Base-by-base conservation (phyloP, 2,329 filamentous ascomycete species). In the Colletotrichum tropicale region DNA sequence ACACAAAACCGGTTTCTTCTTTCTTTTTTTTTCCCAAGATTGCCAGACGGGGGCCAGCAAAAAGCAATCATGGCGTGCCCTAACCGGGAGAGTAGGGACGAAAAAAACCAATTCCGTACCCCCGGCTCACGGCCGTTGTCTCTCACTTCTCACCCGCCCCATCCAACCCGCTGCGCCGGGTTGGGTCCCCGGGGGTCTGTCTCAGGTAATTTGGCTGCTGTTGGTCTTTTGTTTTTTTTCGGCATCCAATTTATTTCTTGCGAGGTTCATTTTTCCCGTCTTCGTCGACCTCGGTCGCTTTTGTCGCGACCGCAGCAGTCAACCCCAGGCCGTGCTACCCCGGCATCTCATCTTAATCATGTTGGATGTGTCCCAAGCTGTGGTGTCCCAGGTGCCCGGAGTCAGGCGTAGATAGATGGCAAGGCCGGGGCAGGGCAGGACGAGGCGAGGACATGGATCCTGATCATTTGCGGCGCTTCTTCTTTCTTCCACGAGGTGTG, bases 331-430 rank as follows among this genome's bases (percentile, higher is more conserved):
- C 21, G 56, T 32, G 30, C 56, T 64, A 36, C 32, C 73, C 70
- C 36, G 43, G 56, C 69, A 65, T 68, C 73, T 75, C 69, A 73
- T 75, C 70, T 73, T 73, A 73, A 68, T 43, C 61, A 64, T 64
- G 32, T 58, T 56, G 30, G 38, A 18, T 24, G 28, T 24, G 34
- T 26, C 56, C 70, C 69, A 66, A 30, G 38, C 28, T 24, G 58
- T 58, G 55, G 26, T 18, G 28, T 74, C 32, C 73, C 73, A 73
- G 26, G 16, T 55, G 70, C 64, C 70, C 70, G 70, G 73, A 75
- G 73, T 68, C 70, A 72, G 28, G 64, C 71, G n/a, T 55, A 72
- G 52, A 52, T 34, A 24, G 36, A 32, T n/a, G 12, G 15, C 24
- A 61, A 26, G 56, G 55, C 56, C 34, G n/a, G 67, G 70, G 72